These are phyloP conservation scores for Aspergillus sp. DNA, from an alignment of 2,329 filamentous ascomycete species.

Conservation along the genomic window DNA sequence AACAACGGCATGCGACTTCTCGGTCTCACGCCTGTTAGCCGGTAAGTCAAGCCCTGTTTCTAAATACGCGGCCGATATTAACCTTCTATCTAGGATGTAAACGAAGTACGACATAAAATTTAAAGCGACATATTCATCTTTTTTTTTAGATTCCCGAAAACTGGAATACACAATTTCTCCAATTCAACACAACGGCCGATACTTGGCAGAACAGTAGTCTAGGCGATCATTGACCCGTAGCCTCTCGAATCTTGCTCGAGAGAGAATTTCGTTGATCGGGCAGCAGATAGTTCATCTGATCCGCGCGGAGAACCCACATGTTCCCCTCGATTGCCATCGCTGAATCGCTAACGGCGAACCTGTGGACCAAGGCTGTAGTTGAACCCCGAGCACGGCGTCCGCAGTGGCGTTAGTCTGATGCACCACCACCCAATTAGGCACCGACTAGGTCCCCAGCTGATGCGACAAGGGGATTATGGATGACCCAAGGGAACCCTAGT, in stretches of 20 bases:
- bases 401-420: background rate
- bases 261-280: background rate
- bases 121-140: background rate
- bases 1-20: constrained; percentile 66
- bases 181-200: background rate
- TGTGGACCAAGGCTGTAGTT: background rate
- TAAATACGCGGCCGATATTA: background rate
- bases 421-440: background rate
- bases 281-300: background rate
- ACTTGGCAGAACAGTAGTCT: background rate
- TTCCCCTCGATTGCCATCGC: background rate
- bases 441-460: background rate
- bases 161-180: constrained; percentile 5
- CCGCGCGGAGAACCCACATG: background rate
- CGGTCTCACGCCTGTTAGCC: constrained; percentile 64
- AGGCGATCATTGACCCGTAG: too few relatives aligned
- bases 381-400: constrained; percentile 8
- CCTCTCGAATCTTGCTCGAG: background rate
- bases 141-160: background rate
- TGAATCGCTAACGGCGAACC: background rate
- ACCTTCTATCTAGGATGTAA: constrained; percentile 29
- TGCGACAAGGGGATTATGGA: background rate
- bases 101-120: constrained; percentile 3
- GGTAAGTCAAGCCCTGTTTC: constrained; percentile 33
- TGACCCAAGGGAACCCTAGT: background rate